These are phyloP conservation scores for Fusarium temperatum DNA, from an alignment of 2,329 filamentous ascomycete species.

Conservation along the genomic window DNA sequence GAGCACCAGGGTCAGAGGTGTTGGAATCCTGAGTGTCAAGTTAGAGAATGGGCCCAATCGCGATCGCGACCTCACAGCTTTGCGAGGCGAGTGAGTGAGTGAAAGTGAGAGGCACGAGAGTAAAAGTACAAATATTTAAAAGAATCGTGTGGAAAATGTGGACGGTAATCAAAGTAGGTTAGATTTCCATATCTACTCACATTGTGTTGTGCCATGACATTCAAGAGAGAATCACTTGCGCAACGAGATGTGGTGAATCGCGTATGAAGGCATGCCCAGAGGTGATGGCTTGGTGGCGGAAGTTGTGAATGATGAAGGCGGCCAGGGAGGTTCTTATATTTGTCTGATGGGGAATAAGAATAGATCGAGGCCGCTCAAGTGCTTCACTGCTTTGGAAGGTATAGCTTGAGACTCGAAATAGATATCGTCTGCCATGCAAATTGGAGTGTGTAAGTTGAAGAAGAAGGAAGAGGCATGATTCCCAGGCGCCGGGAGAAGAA, in stretches of 20 bases:
- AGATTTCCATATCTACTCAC: conserved; percentile 41
- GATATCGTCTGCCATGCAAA: conserved; percentile 41
- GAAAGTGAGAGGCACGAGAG: conserved; percentile 8
- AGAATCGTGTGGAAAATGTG: conserved; percentile 21
- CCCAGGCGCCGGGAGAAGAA: conserved; percentile 50
- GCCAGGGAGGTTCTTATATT: conserved; percentile 8
- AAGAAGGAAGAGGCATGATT: conserved; percentile 49
- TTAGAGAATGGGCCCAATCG: conserved; percentile 35
- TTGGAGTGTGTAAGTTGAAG: conserved; percentile 47
- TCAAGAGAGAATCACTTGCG: conserved; percentile 47
- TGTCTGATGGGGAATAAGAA: conserved; percentile 1
- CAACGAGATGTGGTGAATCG: conserved; percentile 46
- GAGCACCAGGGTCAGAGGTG: conserved; percentile 47
- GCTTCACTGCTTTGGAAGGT: not conserved
- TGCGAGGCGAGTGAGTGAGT: conserved; percentile 21
- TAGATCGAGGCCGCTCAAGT: not conserved
- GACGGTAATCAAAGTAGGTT: conserved; percentile 29
- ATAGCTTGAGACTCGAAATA: conserved; percentile 35
- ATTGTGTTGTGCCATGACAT: conserved; percentile 53
- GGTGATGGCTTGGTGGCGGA: conserved; percentile 38
- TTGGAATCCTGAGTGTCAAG: conserved; percentile 47
- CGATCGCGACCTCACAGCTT: conserved; percentile 32
- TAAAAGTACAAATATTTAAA: conserved; percentile 16
- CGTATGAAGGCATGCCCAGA: conserved; percentile 46
- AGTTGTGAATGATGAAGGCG: conserved; percentile 31